phyloP scores from a whole-genome alignment of 305 asterid genomes.

The Fraxinus sp. region DNA sequence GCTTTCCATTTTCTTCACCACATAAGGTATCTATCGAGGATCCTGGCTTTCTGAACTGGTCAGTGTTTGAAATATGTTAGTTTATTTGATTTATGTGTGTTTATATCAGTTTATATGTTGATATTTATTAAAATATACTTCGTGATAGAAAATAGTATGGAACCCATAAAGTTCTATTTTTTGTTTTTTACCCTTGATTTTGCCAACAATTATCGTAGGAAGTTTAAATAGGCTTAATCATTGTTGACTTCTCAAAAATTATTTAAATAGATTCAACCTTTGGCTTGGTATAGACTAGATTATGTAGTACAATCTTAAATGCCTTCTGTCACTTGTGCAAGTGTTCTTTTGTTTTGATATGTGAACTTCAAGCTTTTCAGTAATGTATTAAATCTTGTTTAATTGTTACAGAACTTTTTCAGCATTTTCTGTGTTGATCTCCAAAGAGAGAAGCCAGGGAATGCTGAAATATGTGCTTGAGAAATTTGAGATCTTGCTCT shows the following conservation, averaged over 20 bases:
- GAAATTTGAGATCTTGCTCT: conserved; percentile 16
- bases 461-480: conserved; percentile 32
- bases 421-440: conserved; percentile 15
- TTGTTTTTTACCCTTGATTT: background rate
- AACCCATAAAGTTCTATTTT: background rate
- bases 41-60: background rate
- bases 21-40: background rate
- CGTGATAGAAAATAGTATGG: background rate
- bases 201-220: background rate
- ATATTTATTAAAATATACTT: background rate
- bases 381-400: background rate
- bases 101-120: background rate
- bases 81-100: background rate
- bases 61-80: background rate
- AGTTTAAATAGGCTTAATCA: background rate
- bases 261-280: background rate
- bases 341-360: background rate
- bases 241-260: background rate
- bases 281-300: background rate
- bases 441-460: conserved; percentile 21
- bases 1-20: background rate
- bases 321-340: background rate
- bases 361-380: background rate
- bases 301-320: background rate
- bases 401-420: conserved; percentile 16